Conservation (phyloP, 2,329 filamentous ascomycete species). For the Apiospora saccharicola region DNA sequence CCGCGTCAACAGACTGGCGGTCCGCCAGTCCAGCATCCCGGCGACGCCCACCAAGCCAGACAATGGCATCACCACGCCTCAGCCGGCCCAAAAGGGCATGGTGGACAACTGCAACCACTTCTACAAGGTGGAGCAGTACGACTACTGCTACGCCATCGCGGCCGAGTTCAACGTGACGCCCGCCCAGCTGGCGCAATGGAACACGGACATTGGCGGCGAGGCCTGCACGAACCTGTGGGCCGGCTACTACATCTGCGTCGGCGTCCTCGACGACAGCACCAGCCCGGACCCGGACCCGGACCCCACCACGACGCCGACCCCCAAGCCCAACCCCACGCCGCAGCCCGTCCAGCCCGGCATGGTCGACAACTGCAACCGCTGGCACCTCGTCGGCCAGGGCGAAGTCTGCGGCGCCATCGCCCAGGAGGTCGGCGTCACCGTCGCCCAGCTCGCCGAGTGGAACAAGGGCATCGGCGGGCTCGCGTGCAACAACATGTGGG, state of each 20-base stretch:
- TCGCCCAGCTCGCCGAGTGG: neutral
- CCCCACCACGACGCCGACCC: neutral
- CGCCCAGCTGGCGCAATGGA: too few species aligned
- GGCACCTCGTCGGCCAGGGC: neutral
- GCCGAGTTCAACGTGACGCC: too few species aligned
- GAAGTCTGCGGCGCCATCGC: neutral
- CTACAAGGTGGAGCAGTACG: neutral
- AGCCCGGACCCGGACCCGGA: too few species aligned
- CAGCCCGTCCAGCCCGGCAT: constrained; percentile 14
- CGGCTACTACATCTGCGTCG: too few species aligned
- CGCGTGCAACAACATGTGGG: constrained; percentile 3
- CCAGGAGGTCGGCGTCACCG: neutral
- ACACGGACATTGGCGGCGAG: too few species aligned
- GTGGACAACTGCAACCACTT: constrained; percentile 1
- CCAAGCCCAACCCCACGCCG: neutral
- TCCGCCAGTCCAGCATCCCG: too few species aligned
- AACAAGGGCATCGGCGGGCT: constrained; percentile 9
- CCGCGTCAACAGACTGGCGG: too few species aligned
- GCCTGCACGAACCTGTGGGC: too few species aligned
- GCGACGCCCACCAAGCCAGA: neutral
- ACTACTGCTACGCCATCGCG: neutral
- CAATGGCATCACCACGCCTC: neutral
- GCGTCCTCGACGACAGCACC: too few species aligned
- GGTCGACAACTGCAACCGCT: constrained; percentile 1
- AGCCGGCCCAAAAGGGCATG: neutral